Evolutionary conservation across 805 yeast genomes (phyloP).

Genomic region (Schwanniomyces sp.): DNA sequence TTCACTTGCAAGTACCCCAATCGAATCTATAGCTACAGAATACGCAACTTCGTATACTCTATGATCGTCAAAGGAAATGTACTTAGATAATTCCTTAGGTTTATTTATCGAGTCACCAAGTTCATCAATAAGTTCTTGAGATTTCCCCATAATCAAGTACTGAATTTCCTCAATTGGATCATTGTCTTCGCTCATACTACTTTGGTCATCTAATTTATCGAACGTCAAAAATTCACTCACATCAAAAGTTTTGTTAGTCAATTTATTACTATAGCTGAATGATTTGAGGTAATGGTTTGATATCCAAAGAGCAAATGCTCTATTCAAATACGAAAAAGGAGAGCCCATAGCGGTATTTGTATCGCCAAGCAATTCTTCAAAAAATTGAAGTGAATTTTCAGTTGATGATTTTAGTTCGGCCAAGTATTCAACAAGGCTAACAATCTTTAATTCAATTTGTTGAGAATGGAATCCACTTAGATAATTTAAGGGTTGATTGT

Average conservation of each 20-base stretch:
- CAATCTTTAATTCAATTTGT: constrained; percentile 19
- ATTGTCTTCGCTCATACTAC: constrained; percentile 7
- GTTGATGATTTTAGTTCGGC: constrained; percentile 6
- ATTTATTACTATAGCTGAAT: constrained; percentile 9
- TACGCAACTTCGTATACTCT: constrained; percentile 24
- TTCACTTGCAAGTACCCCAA: constrained; percentile 28
- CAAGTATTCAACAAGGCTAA: constrained; percentile 7
- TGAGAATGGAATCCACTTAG: constrained; percentile 16
- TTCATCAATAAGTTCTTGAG: constrained; percentile 44
- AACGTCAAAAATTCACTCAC: constrained; percentile 23
- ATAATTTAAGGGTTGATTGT: constrained; percentile 2
- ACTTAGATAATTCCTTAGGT: constrained; percentile 2
- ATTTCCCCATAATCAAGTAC: constrained; percentile 30
- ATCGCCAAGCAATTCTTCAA: constrained; percentile 14
- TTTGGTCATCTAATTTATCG: constrained; percentile 17
- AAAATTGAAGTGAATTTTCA: not conserved
- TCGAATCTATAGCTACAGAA: constrained; percentile 45
- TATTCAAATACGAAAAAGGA: constrained; percentile 2
- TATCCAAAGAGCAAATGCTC: constrained; percentile 31
- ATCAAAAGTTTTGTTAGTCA: constrained; percentile 11
- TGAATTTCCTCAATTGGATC: constrained; percentile 21
- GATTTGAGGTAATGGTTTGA: constrained; percentile 18
- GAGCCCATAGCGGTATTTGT: constrained; percentile 2
- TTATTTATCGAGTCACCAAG: constrained; percentile 15
- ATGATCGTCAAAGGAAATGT: constrained; percentile 4